Percentiles rank a stretch among this genome's conserved stretches.
These are phyloP conservation scores for Alternaria panax DNA, from an alignment of 2,329 filamentous ascomycete species.

Conservation along the genomic window DNA sequence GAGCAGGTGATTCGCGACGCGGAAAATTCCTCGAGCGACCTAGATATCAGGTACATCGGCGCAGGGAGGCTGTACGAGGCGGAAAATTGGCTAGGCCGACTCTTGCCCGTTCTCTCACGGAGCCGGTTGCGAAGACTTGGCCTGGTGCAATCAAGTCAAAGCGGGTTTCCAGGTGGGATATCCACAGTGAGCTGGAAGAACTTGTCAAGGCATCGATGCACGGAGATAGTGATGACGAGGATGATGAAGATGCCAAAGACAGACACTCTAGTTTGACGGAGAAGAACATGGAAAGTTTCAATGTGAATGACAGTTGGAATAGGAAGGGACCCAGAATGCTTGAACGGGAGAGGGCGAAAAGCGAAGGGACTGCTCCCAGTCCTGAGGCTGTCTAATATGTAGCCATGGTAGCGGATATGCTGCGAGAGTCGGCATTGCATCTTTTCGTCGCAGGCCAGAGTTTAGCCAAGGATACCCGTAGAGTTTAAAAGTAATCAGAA, in stretches of 20 bases:
- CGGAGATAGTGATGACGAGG: slow-evolving; percentile 7
- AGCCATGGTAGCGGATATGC: not conserved
- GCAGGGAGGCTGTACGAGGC: slow-evolving; percentile 9
- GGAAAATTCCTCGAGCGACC: slow-evolving; percentile 1
- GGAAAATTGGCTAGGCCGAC: slow-evolving; percentile 5
- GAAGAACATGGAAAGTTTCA: not conserved
- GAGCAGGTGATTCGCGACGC: slow-evolving; percentile 11
- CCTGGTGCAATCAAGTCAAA: not conserved
- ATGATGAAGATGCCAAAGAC: not conserved
- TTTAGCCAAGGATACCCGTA: not conserved
- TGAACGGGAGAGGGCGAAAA: slow-evolving; percentile 6
- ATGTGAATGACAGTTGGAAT: not conserved
- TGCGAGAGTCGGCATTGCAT: not conserved
- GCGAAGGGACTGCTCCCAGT: not conserved
- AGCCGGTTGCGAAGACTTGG: slow-evolving; percentile 1
- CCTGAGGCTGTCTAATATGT: slow-evolving; percentile 2
- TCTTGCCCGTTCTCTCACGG: slow-evolving; percentile 4
- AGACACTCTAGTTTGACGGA: not conserved
- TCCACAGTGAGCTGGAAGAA: slow-evolving; percentile 10
- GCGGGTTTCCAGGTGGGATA: not conserved
- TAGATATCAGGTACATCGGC: slow-evolving; percentile 3
- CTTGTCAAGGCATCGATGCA: slow-evolving; percentile 15
- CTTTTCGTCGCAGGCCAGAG: not conserved
- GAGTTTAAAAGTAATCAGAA: not conserved
- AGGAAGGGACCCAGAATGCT: slow-evolving; percentile 5